A percentile compares a stretch with the other conserved stretches of the same genome.
Conservation (phyloP, 2,329 filamentous ascomycete genomes). For the Aspergillus sp. region DNA sequence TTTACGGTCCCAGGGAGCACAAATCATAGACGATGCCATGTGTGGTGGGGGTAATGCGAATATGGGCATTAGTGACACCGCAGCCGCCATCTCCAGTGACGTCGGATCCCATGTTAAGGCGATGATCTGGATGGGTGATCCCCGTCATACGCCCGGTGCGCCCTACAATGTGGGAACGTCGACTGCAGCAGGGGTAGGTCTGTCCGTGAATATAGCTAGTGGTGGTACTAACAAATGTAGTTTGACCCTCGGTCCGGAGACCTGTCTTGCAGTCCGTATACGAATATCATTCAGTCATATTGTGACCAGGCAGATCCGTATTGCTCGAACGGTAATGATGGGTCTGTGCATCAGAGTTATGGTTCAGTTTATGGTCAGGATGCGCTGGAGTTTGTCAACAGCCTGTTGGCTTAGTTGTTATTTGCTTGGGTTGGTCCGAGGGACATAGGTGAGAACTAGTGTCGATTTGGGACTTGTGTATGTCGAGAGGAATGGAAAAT, state of each 20-base stretch:
- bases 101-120: slow-evolving; percentile 59
- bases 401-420: slow-evolving; percentile 14
- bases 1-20: slow-evolving; percentile 47
- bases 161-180: slow-evolving; percentile 63
- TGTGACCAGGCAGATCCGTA: slow-evolving; percentile 62
- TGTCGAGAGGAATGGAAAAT: too few species aligned
- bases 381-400: slow-evolving; percentile 58
- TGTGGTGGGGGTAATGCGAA: slow-evolving; percentile 57
- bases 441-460: too few species aligned
- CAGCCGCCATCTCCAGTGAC: slow-evolving; percentile 42
- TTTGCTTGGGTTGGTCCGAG: background rate
- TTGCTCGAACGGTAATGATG: slow-evolving; percentile 62
- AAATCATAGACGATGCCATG: slow-evolving; percentile 62
- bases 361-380: slow-evolving; percentile 57
- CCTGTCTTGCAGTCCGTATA: slow-evolving; percentile 53
- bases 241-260: slow-evolving; percentile 54
- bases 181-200: slow-evolving; percentile 56
- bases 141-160: slow-evolving; percentile 54
- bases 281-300: slow-evolving; percentile 59
- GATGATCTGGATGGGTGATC: slow-evolving; percentile 64
- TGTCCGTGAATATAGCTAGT: background rate
- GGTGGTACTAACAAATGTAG: slow-evolving; percentile 33
- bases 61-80: slow-evolving; percentile 46
- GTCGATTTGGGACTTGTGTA: too few species aligned
- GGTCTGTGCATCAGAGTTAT: slow-evolving; percentile 59